Conservation (phyloP, 345 rosid species). For the Salix caprea region DNA sequence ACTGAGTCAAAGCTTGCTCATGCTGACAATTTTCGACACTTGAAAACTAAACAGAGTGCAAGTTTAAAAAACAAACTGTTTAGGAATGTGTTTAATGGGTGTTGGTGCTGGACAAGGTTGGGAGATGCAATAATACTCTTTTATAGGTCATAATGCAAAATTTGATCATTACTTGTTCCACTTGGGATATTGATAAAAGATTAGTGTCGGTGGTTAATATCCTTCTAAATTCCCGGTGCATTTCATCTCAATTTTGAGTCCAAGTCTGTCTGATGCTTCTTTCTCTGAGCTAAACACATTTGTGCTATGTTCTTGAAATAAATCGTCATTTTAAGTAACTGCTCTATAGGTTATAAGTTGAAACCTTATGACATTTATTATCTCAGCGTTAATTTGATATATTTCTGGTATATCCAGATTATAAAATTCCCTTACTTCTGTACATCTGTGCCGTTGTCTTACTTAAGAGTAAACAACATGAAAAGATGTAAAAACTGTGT, state of each 20-base stretch:
- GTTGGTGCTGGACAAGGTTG: background rate
- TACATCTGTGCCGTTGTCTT: background rate
- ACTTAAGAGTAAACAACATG: background rate
- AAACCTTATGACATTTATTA: background rate
- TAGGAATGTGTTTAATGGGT: background rate
- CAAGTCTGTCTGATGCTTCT: background rate
- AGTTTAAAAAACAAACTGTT: background rate
- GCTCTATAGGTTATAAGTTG: background rate
- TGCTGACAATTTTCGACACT: background rate
- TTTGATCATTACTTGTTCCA: background rate
- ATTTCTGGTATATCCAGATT: background rate
- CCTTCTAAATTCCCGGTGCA: background rate
- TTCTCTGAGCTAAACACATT: background rate
- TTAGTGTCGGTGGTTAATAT: background rate
- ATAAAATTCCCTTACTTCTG: background rate
- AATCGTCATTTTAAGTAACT: background rate
- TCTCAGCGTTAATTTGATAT: background rate
- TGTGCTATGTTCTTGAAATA: background rate
- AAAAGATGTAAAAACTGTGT: background rate
- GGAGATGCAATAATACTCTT: background rate
- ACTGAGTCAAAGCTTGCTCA: background rate
- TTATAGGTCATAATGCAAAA: background rate
- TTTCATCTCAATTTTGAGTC: slow-evolving; percentile 1
- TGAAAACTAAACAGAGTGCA: background rate
- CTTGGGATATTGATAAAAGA: background rate